Evolutionary conservation across 805 yeast species (phyloP), one percentile per base, ranked within the genome.

Genomic region (Yarrowia sp.): DNA sequence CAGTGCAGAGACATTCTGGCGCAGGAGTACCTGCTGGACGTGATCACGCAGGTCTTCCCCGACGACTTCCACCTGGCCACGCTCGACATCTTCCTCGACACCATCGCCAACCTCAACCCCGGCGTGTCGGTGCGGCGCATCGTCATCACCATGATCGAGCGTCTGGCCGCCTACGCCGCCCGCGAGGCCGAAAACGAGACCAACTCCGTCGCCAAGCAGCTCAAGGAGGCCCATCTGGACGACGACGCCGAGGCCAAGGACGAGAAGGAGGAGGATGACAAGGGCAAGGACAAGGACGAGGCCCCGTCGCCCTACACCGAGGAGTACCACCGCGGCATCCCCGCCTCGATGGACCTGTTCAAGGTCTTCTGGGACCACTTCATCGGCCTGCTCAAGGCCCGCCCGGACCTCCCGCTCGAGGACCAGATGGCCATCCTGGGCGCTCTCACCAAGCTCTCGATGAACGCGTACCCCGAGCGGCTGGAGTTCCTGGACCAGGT

Each of bases 1-100:
- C 97, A 92, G 71, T 94, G 98, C 71, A 82, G 88, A 64, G 99
- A 94, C 71, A 85, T 84, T 27, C 80, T 94, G 64, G 97, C 98
- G 4, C 99, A 94, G 74, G 92, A 87, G 70, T 94, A 94, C 71
- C 75, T 94, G 63, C 78, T 92, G 55, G 99, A 94, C 70, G 97
- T 94, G 12, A 80, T 94, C 60, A 87, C 92, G 62, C 97, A 93
- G 71, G 96, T 92, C 1, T 94, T 94, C 76, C 97, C 98, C 0
- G 97, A 90, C 69, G 90, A 88, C 65, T 93, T 87, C 72, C 98
- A 94, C 69, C 75, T 91, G 64, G 79, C 79, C 19, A 89, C 97
- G 0, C 77, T 94, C 67, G 84, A 85, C 60, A 74, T 76, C 31
- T 83, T 88, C 66, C 78, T 94, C 66, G 80, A 80, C 29, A 84